A percentile compares a stretch with the other conserved stretches of the same genome.
phyloP scores from a whole-genome alignment of 2,329 filamentous ascomycete genomes.

The Aspergillus viridinutans region DNA sequence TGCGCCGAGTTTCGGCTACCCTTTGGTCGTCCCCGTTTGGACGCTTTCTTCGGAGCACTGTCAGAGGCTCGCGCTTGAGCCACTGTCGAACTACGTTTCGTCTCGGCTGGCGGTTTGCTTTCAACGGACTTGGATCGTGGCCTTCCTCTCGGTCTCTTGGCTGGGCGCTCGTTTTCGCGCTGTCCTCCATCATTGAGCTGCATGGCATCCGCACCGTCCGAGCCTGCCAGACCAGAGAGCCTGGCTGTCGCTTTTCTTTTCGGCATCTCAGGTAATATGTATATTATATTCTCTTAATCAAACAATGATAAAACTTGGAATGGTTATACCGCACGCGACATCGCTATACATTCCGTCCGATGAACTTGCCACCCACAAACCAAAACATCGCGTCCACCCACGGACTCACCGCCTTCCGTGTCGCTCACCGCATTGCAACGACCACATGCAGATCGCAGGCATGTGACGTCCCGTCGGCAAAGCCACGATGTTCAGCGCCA shows the following conservation, averaged over 20 bases:
- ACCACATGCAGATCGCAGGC: slow-evolving; percentile 17
- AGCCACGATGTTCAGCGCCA: slow-evolving; percentile 18
- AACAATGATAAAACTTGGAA: not conserved
- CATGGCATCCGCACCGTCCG: slow-evolving; percentile 42
- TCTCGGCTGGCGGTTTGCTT: slow-evolving; percentile 24
- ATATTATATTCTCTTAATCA: not conserved
- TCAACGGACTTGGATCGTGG: slow-evolving; percentile 43
- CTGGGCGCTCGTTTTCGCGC: slow-evolving; percentile 31
- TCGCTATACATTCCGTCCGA: not conserved
- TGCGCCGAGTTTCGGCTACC: slow-evolving; percentile 26
- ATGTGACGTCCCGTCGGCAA: slow-evolving; percentile 17
- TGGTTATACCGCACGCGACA: slow-evolving; percentile 1
- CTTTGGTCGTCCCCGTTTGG: slow-evolving; percentile 29
- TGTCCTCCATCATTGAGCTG: slow-evolving; percentile 28
- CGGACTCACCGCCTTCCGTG: slow-evolving; percentile 1
- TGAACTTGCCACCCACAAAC: not conserved
- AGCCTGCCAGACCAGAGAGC: slow-evolving; percentile 45
- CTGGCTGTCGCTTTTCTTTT: slow-evolving; percentile 41
- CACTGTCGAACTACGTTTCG: slow-evolving; percentile 23
- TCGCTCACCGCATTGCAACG: not conserved
- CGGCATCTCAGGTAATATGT: slow-evolving; percentile 26
- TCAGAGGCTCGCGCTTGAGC: slow-evolving; percentile 18
- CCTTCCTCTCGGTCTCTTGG: slow-evolving; percentile 36
- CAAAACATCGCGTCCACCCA: not conserved
- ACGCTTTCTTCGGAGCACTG: slow-evolving; percentile 13